Evolutionary conservation across 2,329 filamentous ascomycete species (phyloP).

Genomic region (Neonectria ditissima): DNA sequence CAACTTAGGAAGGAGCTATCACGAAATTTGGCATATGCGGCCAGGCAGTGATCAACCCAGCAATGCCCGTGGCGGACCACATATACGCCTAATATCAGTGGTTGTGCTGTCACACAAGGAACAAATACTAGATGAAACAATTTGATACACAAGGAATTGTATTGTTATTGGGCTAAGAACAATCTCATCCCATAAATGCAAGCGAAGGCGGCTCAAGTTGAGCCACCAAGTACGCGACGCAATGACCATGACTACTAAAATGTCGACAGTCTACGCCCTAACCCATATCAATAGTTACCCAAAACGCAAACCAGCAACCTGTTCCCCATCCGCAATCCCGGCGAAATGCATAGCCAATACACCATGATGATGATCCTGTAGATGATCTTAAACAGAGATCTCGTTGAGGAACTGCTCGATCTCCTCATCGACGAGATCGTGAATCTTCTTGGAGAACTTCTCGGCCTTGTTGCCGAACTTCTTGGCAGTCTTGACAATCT

Average conservation of each 20-base stretch:
- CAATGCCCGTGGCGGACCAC: too few relatives aligned
- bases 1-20: neutral
- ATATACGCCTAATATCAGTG: too few relatives aligned
- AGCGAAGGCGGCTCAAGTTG: slow-evolving; percentile 24
- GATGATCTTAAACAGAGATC: slow-evolving; percentile 53
- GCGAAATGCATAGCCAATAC: slow-evolving; percentile 43
- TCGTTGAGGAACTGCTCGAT: slow-evolving; percentile 70
- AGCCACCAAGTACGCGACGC: slow-evolving; percentile 30
- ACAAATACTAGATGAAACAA: neutral
- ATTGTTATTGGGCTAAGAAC: slow-evolving; percentile 19
- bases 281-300: slow-evolving; percentile 44
- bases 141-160: slow-evolving; percentile 25
- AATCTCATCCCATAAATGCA: slow-evolving; percentile 19
- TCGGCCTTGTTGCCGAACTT: slow-evolving; percentile 67
- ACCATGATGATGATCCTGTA: slow-evolving; percentile 38
- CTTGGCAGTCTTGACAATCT: slow-evolving; percentile 67
- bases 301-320: slow-evolving; percentile 41
- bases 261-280: slow-evolving; percentile 35
- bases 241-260: slow-evolving; percentile 31
- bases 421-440: slow-evolving; percentile 71
- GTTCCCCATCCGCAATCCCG: slow-evolving; percentile 41
- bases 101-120: neutral
- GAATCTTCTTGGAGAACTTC: slow-evolving; percentile 73
- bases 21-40: neutral
- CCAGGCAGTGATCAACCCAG: too few relatives aligned